These are phyloP conservation scores for Mycosphaerelloides madeirae DNA, from an alignment of 2,329 filamentous ascomycete genomes.

Conservation along the genomic window DNA sequence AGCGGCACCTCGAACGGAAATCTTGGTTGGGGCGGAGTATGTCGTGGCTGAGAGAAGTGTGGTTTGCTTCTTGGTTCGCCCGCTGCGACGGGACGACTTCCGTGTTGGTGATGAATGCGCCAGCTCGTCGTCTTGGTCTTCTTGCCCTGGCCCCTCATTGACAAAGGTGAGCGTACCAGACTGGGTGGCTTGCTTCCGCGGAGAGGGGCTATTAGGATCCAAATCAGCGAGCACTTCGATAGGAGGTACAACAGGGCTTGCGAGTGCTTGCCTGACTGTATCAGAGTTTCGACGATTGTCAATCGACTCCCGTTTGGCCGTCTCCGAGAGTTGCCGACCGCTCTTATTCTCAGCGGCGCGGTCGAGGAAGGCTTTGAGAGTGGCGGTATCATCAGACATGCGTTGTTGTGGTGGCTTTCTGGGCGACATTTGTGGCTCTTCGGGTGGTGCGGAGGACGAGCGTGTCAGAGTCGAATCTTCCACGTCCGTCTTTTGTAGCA, in stretches of 20 bases:
- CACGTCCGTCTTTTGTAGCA: constrained; percentile 1
- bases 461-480: constrained; percentile 2
- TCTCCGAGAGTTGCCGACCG: constrained; percentile 18
- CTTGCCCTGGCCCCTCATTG: constrained; percentile 6
- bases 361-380: constrained; percentile 47
- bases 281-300: constrained; percentile 46
- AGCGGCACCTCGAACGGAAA: constrained; percentile 41
- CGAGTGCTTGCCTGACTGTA: constrained; percentile 43
- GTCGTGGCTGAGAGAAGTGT: constrained; percentile 24
- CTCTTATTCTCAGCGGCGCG: constrained; percentile 46
- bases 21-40: constrained; percentile 36
- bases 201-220: constrained; percentile 46
- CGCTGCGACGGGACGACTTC: constrained; percentile 17
- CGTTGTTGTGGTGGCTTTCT: constrained; percentile 27
- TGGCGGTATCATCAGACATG: constrained; percentile 45
- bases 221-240: constrained; percentile 40
- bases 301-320: constrained; percentile 39
- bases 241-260: constrained; percentile 35
- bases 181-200: constrained; percentile 22
- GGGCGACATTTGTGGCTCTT: constrained; percentile 26
- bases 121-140: constrained; percentile 16
- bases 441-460: constrained; percentile 32
- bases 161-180: not conserved
- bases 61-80: constrained; percentile 20
- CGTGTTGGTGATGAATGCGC: constrained; percentile 9